Evolutionary conservation across 176 grass and related monocot species (phyloP).

Genomic region (Luzula sylvatica): DNA sequence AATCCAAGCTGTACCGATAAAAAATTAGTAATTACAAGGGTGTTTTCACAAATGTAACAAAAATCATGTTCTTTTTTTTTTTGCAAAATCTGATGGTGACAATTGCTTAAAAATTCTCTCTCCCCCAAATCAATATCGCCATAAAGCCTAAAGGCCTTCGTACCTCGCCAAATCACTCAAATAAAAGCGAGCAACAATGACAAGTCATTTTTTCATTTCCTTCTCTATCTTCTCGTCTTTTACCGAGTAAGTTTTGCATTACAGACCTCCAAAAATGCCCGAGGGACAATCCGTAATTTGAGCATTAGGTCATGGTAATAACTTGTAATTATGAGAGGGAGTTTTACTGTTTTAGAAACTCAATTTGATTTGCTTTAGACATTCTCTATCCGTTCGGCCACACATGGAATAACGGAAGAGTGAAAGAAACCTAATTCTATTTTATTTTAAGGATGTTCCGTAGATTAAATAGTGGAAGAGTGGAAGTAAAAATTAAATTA

Average conservation of each 20-base stretch:
- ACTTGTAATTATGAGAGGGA: constrained; percentile 80
- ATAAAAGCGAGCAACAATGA: constrained; percentile 88
- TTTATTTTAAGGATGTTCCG: too few relatives aligned
- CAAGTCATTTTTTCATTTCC: constrained; percentile 67
- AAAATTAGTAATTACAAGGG: background rate
- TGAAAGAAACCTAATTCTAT: too few relatives aligned
- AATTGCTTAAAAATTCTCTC: constrained; percentile 62
- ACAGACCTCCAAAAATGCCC: constrained; percentile 43
- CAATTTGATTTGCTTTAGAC: constrained; percentile 55
- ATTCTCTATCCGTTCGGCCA: constrained; percentile 27
- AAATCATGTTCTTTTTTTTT: background rate
- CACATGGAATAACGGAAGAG: too few relatives aligned
- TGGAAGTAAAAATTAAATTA: too few relatives aligned
- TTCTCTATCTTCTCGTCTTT: constrained; percentile 44
- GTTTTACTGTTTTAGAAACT: constrained; percentile 50
- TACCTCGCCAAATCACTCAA: constrained; percentile 89
- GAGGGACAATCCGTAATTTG: constrained; percentile 62
- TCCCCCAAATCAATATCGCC: constrained; percentile 59
- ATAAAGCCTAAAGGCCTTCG: constrained; percentile 69
- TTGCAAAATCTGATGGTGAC: constrained; percentile 76
- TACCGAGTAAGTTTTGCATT: constrained; percentile 19
- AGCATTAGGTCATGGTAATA: constrained; percentile 87
- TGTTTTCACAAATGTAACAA: too few relatives aligned
- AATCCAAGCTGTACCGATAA: constrained; percentile 56
- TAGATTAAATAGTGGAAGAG: too few relatives aligned